Conservation (phyloP, 2,329 filamentous ascomycete genomes). For the Fragosphaeria purpurea region DNA sequence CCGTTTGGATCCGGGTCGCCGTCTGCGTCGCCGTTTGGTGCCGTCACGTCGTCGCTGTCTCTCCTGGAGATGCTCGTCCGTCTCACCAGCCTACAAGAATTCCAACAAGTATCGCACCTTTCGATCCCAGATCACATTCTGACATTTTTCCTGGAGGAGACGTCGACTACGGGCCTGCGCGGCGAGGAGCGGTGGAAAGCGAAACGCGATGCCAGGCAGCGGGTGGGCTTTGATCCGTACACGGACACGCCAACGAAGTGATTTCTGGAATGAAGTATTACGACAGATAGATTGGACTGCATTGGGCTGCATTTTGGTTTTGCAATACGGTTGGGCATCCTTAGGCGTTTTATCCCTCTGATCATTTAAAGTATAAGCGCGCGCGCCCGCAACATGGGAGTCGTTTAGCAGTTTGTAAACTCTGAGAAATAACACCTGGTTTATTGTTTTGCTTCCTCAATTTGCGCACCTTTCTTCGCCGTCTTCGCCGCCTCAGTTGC, state of each 20-base stretch:
- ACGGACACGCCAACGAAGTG: constrained; percentile 30
- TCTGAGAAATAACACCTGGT: too few species aligned
- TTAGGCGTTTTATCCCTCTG: too few species aligned
- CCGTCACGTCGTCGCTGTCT: constrained; percentile 52
- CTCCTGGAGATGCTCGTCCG: constrained; percentile 83
- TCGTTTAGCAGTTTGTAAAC: too few species aligned
- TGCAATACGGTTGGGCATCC: too few species aligned
- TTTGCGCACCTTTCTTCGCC: too few species aligned
- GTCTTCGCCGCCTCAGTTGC: too few species aligned
- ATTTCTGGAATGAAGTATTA: neutral
- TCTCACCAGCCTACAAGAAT: constrained; percentile 79
- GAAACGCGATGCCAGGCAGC: constrained; percentile 35
- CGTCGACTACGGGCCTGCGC: constrained; percentile 40
- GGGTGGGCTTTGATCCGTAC: constrained; percentile 48
- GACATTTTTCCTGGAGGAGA: constrained; percentile 70
- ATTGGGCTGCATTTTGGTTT: neutral
- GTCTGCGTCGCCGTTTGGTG: constrained; percentile 37
- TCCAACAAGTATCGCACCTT: constrained; percentile 82
- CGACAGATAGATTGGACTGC: neutral
- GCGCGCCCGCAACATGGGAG: too few species aligned
- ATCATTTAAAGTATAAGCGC: too few species aligned
- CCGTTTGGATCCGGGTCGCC: constrained; percentile 32
- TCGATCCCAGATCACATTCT: constrained; percentile 82
- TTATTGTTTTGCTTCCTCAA: too few species aligned
- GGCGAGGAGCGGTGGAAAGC: constrained; percentile 35